Evolutionary conservation across 768 basidiomycete species (phyloP), one percentile per base, ranked within the genome.

Genomic region (Daedaleopsis nitida): DNA sequence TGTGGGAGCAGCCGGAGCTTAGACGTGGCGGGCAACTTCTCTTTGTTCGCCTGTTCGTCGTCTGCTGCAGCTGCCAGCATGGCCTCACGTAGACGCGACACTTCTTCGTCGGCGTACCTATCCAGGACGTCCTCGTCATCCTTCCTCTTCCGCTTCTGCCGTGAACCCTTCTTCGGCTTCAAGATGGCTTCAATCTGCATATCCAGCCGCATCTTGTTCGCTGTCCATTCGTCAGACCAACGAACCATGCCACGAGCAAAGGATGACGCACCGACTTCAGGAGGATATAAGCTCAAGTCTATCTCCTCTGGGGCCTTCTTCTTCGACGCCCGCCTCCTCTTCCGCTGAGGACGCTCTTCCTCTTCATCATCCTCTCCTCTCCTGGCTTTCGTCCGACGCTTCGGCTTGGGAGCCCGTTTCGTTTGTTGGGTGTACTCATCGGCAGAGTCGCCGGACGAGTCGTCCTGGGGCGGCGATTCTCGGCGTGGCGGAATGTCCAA

Each of bases 51-150:
- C 53, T 86, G 83, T 39, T 87, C 82, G 70, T 99, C 96, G 59
- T 89, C 87, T 8, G 91, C 88, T 2, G 91, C 94, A 3, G 96
- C 96, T 12, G 78, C 77, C 49, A 91, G 81, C 96, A 99, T 98
- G 38, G 85, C 77, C 65, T 94, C 91, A 32, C 92, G 83, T n/a
- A 98, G 79, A n/a, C 88, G 80, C 0, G 89, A 89, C 39, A 98
- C 93, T 68, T 96, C 89, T 60, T 92, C 92, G 68, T 98, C 96
- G 39, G 94, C 92, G 65, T 89, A 89, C 21, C 83, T 83, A 69
- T 98, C 96, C 38, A 97, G 75, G 12, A 86, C 86, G 68, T 93
- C 92, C 1, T 91, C 92, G 55, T 88, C 82, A 44, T 86, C 92
- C 71, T 89, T 88, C 77, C 92, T 94, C 66, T 86, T 82, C 66